Evolutionary conservation across 1,139 yeast genomes (phyloP), one percentile per base, ranked within the genome.

Genomic region (Candida frijolesensis): DNA sequence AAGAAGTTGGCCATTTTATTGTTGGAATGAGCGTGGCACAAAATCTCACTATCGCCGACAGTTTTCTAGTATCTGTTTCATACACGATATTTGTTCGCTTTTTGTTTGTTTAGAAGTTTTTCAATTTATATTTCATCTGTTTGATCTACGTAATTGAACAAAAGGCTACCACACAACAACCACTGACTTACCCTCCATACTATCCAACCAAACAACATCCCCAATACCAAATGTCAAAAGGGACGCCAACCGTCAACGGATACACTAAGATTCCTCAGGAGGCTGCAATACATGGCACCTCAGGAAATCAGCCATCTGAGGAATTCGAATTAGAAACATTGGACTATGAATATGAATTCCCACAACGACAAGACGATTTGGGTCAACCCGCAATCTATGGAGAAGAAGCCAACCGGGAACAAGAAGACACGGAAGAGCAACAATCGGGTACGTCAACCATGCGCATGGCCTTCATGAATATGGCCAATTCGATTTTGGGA

Each of bases 401-500:
- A 12, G 30, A 38, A 9, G 41, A 8, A 38, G 4, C 12, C 19
- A 27, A 9, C 15, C 29, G 11, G 25, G 44, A 49, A 1, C 37
- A 41, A n/a, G 57, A 49, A 16, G 51, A 44, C 14, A 19, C 22
- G 4, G 52, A 51, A 12, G 55, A 47, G 29, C 55, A 50, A 9
- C 53, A 58, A 44, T 53, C 51, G 8, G 74, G 78, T 4, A 65
- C 76, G 44, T 72, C 82, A n/a, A 78, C 72, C 54, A 77, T 91
- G 79, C 80, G 80, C 54, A 87, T 88, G 91, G 97, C 97, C 11
- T 91, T 92, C 62, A 89, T 92, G 96, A 92, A 92, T 67, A 91
- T 92, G 96, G 96, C 97, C 19, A 92, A 92, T 67, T 87, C 89
- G 14, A 92, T 91, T 52, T 74, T 92, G 12, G 98, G 98, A 0